These are phyloP conservation scores for Hygrocybe coccinea DNA, from an alignment of 768 basidiomycete genomes.

Conservation along the genomic window DNA sequence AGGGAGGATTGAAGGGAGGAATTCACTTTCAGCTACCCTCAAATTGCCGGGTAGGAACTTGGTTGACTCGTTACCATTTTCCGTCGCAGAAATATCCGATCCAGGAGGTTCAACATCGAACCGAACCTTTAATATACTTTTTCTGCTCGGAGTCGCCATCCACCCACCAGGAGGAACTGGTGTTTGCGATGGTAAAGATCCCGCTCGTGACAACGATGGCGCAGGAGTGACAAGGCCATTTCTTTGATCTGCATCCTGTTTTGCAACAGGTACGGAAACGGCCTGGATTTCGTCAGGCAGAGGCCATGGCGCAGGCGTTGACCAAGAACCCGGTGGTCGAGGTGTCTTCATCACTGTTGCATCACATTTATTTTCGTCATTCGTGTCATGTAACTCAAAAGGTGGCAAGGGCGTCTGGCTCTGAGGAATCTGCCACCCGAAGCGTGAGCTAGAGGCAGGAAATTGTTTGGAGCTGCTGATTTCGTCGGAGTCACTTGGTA, in stretches of 20 bases:
- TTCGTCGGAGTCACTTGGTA: too few species aligned
- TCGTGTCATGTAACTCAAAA: conserved; percentile 58
- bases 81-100: conserved; percentile 14
- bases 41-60: not conserved
- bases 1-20: too few species aligned
- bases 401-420: conserved; percentile 64
- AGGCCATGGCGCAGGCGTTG: conserved; percentile 21
- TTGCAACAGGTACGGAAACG: conserved; percentile 16
- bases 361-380: conserved; percentile 33
- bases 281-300: conserved; percentile 11
- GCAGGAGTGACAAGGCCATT: conserved; percentile 44
- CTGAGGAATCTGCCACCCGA: too few species aligned
- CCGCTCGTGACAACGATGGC: conserved; percentile 46
- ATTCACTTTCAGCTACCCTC: too few species aligned
- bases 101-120: conserved; percentile 47
- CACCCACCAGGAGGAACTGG: conserved; percentile 70
- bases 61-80: conserved; percentile 6
- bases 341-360: conserved; percentile 39
- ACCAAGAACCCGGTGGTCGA: conserved; percentile 42
- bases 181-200: conserved; percentile 46
- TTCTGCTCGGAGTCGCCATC: conserved; percentile 55
- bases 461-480: too few species aligned
- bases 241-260: conserved; percentile 24
- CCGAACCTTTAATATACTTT: conserved; percentile 65
- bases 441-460: too few species aligned